Base-by-base conservation (phyloP, 2,329 filamentous ascomycete genomes). In the Delphinella strobiligena region DNA sequence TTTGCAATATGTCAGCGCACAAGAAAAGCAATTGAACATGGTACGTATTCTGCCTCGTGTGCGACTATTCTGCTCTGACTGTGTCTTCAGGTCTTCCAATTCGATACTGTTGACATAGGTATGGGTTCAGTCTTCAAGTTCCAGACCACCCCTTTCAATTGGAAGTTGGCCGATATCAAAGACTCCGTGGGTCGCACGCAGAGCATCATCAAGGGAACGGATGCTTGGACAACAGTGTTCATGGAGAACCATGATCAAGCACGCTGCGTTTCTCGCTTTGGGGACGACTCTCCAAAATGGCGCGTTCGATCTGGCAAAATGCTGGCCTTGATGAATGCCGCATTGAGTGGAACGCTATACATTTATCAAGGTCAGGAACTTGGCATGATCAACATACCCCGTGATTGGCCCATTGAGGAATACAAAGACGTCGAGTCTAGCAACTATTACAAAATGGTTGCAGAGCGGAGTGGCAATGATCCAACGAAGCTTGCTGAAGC, bases 281-380 rank as follows among this genome's bases (percentile, higher is more conserved):
- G 64, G 4, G 59, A 64, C 33, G 69, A 73, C 27, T 59, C 59
- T n/a, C 67, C 69, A 3, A 58, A 67, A 48, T 57, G 69, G 47
- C 64, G 73, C 8, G 55, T 58, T 7, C 52, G 61, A 5, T 69
- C 72, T 14, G 71, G 71, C 8, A 80, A 80, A 58, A 67, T 80
- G 57, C 60, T 81, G 12, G 69, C 75, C 15, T 62, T 72, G 7
- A 67, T 78, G 45, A 63, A 76, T 42, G 66, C 63, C 3, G 62
- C 75, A 36, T 71, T 78, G 46, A 66, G 71, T 2, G 78, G 78
- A 12, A 80, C 78, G 0, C 64, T 76, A 0, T 82, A 78, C 50
- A 60, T 82, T n/a, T 82, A 80, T 52, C 78, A 82, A 54, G 78
- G 78, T 10, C 75, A 82, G 52, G 78, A 82, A 56, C 64, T 82